Conservation (phyloP, 2,329 filamentous ascomycete genomes). For the Lasiodiplodia sp. region DNA sequence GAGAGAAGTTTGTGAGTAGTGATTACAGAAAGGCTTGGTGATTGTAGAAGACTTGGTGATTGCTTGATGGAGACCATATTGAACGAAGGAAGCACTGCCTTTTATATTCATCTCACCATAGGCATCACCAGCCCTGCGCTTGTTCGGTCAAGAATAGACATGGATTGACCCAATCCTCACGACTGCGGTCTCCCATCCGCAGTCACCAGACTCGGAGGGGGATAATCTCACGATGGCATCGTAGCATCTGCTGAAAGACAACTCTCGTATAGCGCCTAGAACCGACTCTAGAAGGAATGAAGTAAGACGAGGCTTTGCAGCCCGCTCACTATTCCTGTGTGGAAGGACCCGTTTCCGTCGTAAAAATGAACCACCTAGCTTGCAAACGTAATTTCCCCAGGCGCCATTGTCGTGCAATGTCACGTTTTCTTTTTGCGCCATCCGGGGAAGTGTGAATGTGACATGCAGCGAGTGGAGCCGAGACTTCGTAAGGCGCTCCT, state of each 20-base stretch:
- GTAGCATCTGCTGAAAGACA: constrained; percentile 22
- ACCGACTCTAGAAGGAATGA: background rate
- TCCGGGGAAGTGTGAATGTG: background rate
- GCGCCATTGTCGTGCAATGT: background rate
- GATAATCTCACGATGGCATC: constrained; percentile 4
- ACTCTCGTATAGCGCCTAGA: constrained; percentile 1
- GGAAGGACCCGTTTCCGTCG: constrained; percentile 1
- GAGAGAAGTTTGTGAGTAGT: background rate
- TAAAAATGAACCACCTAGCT: background rate
- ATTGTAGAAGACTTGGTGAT: background rate
- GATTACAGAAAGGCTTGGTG: background rate
- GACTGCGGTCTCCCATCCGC: background rate
- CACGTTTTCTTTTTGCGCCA: background rate
- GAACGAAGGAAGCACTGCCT: background rate
- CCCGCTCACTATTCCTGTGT: background rate
- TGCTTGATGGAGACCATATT: background rate
- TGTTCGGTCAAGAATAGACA: constrained; percentile 3
- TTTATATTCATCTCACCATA: background rate
- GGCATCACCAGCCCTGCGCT: background rate
- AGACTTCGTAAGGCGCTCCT: background rate
- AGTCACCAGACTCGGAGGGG: background rate
- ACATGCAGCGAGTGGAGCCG: background rate
- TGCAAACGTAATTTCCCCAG: background rate
- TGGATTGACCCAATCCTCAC: background rate
- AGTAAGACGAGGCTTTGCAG: constrained; percentile 14